These are phyloP conservation scores for Monosporascus sp. DNA, from an alignment of 2,329 filamentous ascomycete genomes.

Conservation along the genomic window DNA sequence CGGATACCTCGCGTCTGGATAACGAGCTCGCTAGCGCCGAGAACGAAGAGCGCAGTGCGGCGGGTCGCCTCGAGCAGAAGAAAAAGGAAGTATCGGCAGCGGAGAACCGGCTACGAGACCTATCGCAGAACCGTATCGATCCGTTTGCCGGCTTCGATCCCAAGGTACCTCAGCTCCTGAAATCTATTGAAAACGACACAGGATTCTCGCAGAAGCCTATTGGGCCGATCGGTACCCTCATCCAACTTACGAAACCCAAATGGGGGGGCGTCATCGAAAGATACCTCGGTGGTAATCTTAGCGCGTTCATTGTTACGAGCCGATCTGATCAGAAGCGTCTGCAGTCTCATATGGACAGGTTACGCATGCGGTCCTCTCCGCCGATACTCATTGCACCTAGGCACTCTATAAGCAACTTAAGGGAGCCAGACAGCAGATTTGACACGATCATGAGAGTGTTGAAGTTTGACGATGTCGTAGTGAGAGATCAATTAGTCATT, in stretches of 20 bases:
- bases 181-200: slow-evolving; percentile 61
- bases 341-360: slow-evolving; percentile 55
- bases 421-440: slow-evolving; percentile 68
- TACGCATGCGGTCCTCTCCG: slow-evolving; percentile 37
- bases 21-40: slow-evolving; percentile 24
- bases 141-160: slow-evolving; percentile 59
- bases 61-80: slow-evolving; percentile 36
- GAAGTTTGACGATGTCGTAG: slow-evolving; percentile 72
- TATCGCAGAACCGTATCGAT: slow-evolving; percentile 54
- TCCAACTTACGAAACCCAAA: slow-evolving; percentile 69
- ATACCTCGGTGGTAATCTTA: slow-evolving; percentile 63
- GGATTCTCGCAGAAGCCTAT: slow-evolving; percentile 69
- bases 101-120: slow-evolving; percentile 41
- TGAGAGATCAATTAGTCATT: slow-evolving; percentile 80
- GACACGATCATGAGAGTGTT: slow-evolving; percentile 77
- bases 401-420: slow-evolving; percentile 51
- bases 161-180: slow-evolving; percentile 58
- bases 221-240: slow-evolving; percentile 74
- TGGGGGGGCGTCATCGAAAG: slow-evolving; percentile 83
- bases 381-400: slow-evolving; percentile 59
- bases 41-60: slow-evolving; percentile 20
- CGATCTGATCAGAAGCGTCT: slow-evolving; percentile 71
- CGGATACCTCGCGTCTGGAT: slow-evolving; percentile 16
- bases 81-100: slow-evolving; percentile 47
- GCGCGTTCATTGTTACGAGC: slow-evolving; percentile 74